A percentile compares a stretch with the other conserved stretches of the same genome.
These are phyloP conservation scores for Botryosphaeria agaves DNA, from an alignment of 2,329 filamentous ascomycete genomes.

Conservation along the genomic window DNA sequence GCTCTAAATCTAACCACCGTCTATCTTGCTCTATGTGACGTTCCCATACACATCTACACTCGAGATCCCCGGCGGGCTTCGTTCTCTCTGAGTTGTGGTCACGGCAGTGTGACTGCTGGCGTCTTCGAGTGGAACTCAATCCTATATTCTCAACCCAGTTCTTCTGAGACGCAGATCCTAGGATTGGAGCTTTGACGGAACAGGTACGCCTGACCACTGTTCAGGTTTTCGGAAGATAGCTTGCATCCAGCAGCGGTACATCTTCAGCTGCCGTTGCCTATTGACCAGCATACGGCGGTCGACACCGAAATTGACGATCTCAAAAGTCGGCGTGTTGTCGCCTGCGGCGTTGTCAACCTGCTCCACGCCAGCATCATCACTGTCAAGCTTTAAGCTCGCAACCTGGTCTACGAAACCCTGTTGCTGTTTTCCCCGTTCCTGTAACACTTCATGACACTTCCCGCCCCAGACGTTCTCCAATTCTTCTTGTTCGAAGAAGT, in stretches of 20 bases:
- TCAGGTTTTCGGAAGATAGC: conserved; percentile 54
- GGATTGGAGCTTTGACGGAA: no score
- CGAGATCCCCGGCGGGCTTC: no score
- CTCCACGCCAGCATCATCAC: conserved; percentile 2
- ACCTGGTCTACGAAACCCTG: conserved; percentile 6
- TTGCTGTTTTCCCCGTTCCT: conserved; percentile 2
- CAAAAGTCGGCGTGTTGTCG: conserved; percentile 26
- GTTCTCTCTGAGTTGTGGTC: no score
- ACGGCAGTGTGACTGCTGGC: no score
- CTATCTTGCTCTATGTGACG: no score
- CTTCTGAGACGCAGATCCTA: no score
- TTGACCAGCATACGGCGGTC: conserved; percentile 88
- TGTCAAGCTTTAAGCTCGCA: conserved; percentile 4
- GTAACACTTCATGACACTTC: no score
- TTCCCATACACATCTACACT: no score
- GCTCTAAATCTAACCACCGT: no score
- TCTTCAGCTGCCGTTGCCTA: conserved; percentile 76
- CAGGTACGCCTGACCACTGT: no score
- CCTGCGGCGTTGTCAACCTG: not conserved
- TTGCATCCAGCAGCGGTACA: conserved; percentile 97
- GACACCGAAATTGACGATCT: conserved; percentile 61
- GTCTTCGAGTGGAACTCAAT: no score
- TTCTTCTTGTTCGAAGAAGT: conserved; percentile 88
- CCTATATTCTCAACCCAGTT: no score
- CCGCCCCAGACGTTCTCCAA: conserved; percentile 62